A percentile compares a stretch with the other conserved stretches of the same genome.
phyloP scores from a whole-genome alignment of 2,329 filamentous ascomycete genomes.

The Nannizziopsis arthrosporioides region DNA sequence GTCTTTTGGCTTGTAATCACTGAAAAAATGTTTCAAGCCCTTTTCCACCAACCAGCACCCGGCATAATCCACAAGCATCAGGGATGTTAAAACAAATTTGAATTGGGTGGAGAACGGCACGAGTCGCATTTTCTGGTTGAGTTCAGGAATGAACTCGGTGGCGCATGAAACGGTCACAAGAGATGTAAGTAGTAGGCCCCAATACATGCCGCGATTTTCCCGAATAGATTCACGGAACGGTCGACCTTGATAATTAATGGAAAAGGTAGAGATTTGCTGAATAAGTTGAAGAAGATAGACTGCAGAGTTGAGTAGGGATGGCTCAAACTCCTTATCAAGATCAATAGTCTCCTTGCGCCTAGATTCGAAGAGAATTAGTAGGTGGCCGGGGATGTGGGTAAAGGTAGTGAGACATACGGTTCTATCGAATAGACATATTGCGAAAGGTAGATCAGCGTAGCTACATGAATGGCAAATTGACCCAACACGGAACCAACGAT shows the following conservation, averaged over 20 bases:
- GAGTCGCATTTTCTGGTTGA: constrained; percentile 85
- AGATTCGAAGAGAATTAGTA: constrained; percentile 1
- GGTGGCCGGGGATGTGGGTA: neutral
- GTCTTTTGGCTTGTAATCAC: constrained; percentile 84
- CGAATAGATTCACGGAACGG: constrained; percentile 93
- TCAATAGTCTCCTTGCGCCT: constrained; percentile 57
- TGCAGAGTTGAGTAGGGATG: constrained; percentile 88
- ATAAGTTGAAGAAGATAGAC: constrained; percentile 96
- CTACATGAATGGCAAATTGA: constrained; percentile 93
- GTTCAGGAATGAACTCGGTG: constrained; percentile 86
- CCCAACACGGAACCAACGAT: constrained; percentile 96
- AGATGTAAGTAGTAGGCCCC: constrained; percentile 80
- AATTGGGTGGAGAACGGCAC: constrained; percentile 85
- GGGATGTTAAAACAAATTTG: constrained; percentile 67
- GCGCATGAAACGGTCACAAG: constrained; percentile 88
- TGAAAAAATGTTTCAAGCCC: constrained; percentile 71
- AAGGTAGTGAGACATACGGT: constrained; percentile 59
- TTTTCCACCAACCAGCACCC: constrained; percentile 84
- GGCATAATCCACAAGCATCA: constrained; percentile 80
- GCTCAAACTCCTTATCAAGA: constrained; percentile 86
- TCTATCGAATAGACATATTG: constrained; percentile 75
- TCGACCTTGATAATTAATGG: constrained; percentile 97
- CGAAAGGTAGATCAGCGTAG: constrained; percentile 86
- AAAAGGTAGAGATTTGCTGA: constrained; percentile 97
- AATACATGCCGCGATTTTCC: constrained; percentile 98